phyloP scores from a whole-genome alignment of 2,329 filamentous ascomycete species.

The Paraphoma chrysanthemicola region DNA sequence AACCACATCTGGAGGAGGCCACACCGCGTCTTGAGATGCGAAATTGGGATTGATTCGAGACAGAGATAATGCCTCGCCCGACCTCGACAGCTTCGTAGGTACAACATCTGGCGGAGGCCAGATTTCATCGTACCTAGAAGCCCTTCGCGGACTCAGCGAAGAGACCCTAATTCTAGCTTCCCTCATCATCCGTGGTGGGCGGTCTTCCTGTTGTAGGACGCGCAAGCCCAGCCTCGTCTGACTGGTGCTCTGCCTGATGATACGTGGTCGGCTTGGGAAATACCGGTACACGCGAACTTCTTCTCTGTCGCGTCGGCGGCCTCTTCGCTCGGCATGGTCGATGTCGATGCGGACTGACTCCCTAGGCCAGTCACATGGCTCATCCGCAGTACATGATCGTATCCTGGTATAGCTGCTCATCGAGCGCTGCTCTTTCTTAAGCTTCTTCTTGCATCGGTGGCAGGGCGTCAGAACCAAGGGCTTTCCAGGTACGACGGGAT shows the following conservation, averaged over 20 bases:
- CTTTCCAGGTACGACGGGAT: slow-evolving; percentile 45
- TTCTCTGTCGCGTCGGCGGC: slow-evolving; percentile 30
- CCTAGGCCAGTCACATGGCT: slow-evolving; percentile 37
- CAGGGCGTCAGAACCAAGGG: slow-evolving; percentile 32
- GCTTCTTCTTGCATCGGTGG: slow-evolving; percentile 40
- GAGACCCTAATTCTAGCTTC: slow-evolving; percentile 20
- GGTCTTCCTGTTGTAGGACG: slow-evolving; percentile 24
- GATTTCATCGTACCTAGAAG: slow-evolving; percentile 23
- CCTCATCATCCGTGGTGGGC: slow-evolving; percentile 11
- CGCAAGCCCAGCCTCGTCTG: slow-evolving; percentile 32
- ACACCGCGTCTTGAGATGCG: slow-evolving; percentile 22
- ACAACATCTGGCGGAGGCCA: slow-evolving; percentile 29
- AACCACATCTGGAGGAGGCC: slow-evolving; percentile 31
- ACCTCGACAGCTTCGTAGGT: slow-evolving; percentile 7
- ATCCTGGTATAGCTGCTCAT: slow-evolving; percentile 27
- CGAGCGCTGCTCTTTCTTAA: slow-evolving; percentile 14
- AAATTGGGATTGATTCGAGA: slow-evolving; percentile 5
- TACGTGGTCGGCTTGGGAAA: slow-evolving; percentile 24
- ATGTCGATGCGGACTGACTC: slow-evolving; percentile 24
- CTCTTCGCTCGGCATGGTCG: slow-evolving; percentile 25
- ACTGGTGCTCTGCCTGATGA: slow-evolving; percentile 24
- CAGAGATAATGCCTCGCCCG: slow-evolving; percentile 1
- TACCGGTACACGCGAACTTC: slow-evolving; percentile 20
- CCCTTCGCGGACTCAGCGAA: slow-evolving; percentile 28
- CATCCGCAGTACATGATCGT: slow-evolving; percentile 26